These are phyloP conservation scores for Westerdykella ornata DNA, from an alignment of 2,329 filamentous ascomycete species.

Conservation along the genomic window DNA sequence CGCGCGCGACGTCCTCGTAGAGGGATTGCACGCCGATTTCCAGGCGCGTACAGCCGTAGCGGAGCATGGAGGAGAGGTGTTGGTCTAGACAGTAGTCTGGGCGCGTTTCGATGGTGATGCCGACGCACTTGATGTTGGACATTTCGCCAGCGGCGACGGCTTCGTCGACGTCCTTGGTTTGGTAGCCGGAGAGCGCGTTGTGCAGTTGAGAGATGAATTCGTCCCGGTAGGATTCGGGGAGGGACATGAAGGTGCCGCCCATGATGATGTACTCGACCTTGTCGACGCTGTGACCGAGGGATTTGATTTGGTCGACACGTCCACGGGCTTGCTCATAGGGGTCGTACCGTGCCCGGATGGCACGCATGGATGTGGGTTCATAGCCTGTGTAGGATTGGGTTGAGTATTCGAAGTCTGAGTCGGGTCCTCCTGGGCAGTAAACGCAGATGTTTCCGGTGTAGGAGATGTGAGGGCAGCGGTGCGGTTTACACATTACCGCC, in stretches of 20 bases:
- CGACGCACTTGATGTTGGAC: conserved; percentile 96
- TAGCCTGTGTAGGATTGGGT: conserved; percentile 99
- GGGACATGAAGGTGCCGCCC: conserved; percentile 98
- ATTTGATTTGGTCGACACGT: conserved; percentile 92
- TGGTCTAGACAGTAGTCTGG: conserved; percentile 95
- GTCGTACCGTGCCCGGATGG: conserved; percentile 93
- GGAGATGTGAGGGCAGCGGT: conserved; percentile 93
- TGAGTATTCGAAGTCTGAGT: conserved; percentile 98
- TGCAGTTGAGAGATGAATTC: conserved; percentile 93
- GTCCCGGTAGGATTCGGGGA: conserved; percentile 81
- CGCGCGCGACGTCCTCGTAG: conserved; percentile 96
- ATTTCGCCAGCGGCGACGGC: conserved; percentile 86
- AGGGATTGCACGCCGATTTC: conserved; percentile 94
- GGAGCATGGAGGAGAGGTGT: conserved; percentile 91
- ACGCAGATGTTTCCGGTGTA: conserved; percentile 99
- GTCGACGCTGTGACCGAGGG: conserved; percentile 91
- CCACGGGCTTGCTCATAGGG: conserved; percentile 96
- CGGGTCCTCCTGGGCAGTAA: conserved; percentile 94
- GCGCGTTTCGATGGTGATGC: conserved; percentile 95
- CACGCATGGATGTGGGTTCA: conserved; percentile 96
- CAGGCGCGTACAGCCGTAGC: conserved; percentile 92
- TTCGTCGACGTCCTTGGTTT: conserved; percentile 94
- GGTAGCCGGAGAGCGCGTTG: conserved; percentile 96
- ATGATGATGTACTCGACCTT: conserved; percentile 99
- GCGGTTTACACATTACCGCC: conserved; percentile 98